A percentile compares a stretch with the other conserved stretches of the same genome.
phyloP scores from a whole-genome alignment of 78 protist species.

The Dictyostelium purpureum region DNA sequence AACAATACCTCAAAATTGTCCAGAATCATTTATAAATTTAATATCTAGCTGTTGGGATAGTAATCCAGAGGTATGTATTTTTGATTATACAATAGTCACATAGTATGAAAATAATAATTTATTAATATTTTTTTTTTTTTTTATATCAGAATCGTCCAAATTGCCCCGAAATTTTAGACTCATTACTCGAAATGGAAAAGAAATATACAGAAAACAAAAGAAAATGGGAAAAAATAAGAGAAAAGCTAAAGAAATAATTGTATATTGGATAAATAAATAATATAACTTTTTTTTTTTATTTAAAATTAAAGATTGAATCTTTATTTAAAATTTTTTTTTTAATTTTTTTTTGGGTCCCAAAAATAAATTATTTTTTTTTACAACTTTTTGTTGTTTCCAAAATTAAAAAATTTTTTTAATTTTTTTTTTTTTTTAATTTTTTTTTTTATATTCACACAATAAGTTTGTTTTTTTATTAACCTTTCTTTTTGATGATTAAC shows the following conservation, averaged over 20 bases:
- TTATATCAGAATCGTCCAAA: slow-evolving; percentile 47
- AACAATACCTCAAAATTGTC: slow-evolving; percentile 80
- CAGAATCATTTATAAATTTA: slow-evolving; percentile 66
- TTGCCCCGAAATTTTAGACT: slow-evolving; percentile 66
- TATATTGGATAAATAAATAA: no score
- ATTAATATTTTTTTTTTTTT: not conserved
- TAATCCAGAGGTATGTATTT: slow-evolving; percentile 38
- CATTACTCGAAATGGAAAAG: slow-evolving; percentile 31
- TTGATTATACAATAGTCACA: not conserved
- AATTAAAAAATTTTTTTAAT: no score
- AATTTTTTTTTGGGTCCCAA: no score
- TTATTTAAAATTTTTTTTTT: no score
- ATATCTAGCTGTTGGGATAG: slow-evolving; percentile 69
- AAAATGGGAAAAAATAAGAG: slow-evolving; percentile 74
- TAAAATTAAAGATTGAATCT: no score
- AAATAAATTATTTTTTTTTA: no score
- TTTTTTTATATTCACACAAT: no score
- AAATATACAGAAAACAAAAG: slow-evolving; percentile 50
- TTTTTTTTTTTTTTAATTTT: no score
- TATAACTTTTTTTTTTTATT: no score
- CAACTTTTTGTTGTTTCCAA: no score
- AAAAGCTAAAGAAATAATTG: slow-evolving; percentile 56
- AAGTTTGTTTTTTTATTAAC: no score
- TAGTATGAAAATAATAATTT: not conserved
- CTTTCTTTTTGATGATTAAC: no score